These are phyloP conservation scores for Ogataea methanolica DNA, from an alignment of 805 yeast genomes.

Conservation along the genomic window DNA sequence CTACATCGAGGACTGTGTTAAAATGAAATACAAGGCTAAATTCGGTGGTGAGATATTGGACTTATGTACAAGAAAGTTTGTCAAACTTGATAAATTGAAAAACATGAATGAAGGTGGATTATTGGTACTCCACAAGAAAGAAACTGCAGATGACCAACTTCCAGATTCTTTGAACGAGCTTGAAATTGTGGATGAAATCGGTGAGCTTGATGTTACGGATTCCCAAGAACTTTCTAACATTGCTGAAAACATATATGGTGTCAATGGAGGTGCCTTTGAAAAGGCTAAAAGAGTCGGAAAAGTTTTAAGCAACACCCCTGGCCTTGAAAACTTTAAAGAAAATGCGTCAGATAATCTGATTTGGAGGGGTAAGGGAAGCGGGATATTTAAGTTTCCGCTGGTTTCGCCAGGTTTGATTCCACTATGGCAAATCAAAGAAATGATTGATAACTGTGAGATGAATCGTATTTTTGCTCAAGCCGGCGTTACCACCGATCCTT, in stretches of 20 bases:
- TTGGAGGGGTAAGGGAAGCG: constrained; percentile 6
- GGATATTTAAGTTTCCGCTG: constrained; percentile 29
- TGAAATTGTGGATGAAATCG: constrained; percentile 7
- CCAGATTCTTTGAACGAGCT: background rate
- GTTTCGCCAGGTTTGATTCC: constrained; percentile 52
- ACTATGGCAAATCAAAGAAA: constrained; percentile 37
- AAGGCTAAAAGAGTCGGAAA: constrained; percentile 6
- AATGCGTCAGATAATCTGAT: constrained; percentile 11
- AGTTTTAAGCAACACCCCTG: constrained; percentile 2
- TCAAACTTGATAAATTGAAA: constrained; percentile 31
- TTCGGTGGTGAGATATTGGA: constrained; percentile 76
- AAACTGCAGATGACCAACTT: background rate
- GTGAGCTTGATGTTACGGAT: constrained; percentile 9
- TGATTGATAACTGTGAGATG: constrained; percentile 28
- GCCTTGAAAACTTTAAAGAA: constrained; percentile 10
- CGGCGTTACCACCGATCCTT: constrained; percentile 1
- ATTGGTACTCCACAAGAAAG: background rate
- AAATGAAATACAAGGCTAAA: constrained; percentile 76
- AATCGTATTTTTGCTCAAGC: constrained; percentile 3
- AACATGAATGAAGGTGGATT: constrained; percentile 27
- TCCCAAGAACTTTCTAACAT: constrained; percentile 7
- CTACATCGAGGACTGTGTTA: constrained; percentile 71
- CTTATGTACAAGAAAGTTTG: constrained; percentile 41
- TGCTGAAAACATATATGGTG: constrained; percentile 38
- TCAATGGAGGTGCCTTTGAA: constrained; percentile 25